Evolutionary conservation across 1,284 basidiomycete genomes (phyloP).

Genomic region (Boletus smithii): DNA sequence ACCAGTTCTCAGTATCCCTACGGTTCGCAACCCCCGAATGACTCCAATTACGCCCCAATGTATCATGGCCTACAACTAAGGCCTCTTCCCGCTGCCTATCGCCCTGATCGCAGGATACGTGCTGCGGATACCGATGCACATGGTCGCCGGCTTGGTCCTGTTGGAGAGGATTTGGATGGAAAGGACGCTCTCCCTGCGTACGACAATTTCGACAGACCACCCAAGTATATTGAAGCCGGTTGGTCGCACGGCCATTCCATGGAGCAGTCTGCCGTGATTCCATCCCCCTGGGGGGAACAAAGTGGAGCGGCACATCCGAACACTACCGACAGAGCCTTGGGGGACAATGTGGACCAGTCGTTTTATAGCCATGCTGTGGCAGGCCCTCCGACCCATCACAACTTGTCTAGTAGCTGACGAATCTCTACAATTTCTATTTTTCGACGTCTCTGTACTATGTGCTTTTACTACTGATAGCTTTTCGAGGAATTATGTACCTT

Average conservation of each 20-base stretch:
- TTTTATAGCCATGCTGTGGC: not conserved
- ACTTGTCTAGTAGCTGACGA: constrained; percentile 9
- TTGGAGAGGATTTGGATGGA: constrained; percentile 31
- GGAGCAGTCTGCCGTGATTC: not conserved
- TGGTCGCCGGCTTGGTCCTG: constrained; percentile 35
- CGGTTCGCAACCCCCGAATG: constrained; percentile 1
- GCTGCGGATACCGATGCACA: constrained; percentile 37
- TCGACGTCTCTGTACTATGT: not conserved
- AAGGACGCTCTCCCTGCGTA: constrained; percentile 48
- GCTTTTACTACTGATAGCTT: not conserved
- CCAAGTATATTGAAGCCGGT: constrained; percentile 38
- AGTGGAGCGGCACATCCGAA: not conserved
- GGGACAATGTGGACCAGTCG: not conserved
- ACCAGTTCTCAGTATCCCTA: not conserved
- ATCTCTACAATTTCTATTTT: no score
- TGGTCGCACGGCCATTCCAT: constrained; percentile 1
- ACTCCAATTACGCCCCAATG: constrained; percentile 6
- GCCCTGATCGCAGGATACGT: constrained; percentile 20
- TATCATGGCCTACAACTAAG: constrained; percentile 16
- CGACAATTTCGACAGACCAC: constrained; percentile 41
- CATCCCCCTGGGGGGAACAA: constrained; percentile 3
- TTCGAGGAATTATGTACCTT: no score
- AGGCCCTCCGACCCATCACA: not conserved
- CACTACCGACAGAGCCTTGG: no score
- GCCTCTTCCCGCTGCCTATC: constrained; percentile 19